Conservation (phyloP, 331 rosid species). For the Malus hybrid region DNA sequence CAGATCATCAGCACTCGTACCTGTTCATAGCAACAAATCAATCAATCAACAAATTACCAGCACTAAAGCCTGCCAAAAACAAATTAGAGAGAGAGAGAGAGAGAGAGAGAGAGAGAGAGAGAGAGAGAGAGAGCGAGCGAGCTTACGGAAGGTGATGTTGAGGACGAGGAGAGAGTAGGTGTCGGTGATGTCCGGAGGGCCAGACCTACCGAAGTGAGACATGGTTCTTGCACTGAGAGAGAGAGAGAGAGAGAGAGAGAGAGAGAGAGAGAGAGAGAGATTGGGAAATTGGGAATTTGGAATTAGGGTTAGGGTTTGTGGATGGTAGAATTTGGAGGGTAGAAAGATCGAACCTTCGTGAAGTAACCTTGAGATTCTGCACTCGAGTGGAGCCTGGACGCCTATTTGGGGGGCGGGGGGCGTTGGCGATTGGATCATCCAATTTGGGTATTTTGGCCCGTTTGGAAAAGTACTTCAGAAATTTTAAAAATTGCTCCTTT, state of each 20-base stretch:
- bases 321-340: neutral
- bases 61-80: neutral
- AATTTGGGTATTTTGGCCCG: too few relatives aligned
- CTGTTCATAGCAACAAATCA: slow-evolving; percentile 7
- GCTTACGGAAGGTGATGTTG: slow-evolving; percentile 77
- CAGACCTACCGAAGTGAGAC: slow-evolving; percentile 90
- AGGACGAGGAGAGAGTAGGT: slow-evolving; percentile 88
- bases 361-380: neutral
- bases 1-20: slow-evolving; percentile 85
- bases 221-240: slow-evolving; percentile 15
- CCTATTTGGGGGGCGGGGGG: too few relatives aligned
- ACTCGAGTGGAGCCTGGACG: neutral
- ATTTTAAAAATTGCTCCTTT: too few relatives aligned
- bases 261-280: neutral
- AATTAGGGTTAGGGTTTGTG: neutral
- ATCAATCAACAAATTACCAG: neutral
- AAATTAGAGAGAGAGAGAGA: neutral
- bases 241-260: neutral
- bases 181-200: slow-evolving; percentile 82
- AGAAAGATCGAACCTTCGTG: neutral
- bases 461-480: too few relatives aligned
- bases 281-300: neutral
- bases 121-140: neutral
- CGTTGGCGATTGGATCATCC: neutral
- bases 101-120: too few relatives aligned